These are phyloP conservation scores for Botrytis galanthina DNA, from an alignment of 2,329 filamentous ascomycete species.

Conservation along the genomic window DNA sequence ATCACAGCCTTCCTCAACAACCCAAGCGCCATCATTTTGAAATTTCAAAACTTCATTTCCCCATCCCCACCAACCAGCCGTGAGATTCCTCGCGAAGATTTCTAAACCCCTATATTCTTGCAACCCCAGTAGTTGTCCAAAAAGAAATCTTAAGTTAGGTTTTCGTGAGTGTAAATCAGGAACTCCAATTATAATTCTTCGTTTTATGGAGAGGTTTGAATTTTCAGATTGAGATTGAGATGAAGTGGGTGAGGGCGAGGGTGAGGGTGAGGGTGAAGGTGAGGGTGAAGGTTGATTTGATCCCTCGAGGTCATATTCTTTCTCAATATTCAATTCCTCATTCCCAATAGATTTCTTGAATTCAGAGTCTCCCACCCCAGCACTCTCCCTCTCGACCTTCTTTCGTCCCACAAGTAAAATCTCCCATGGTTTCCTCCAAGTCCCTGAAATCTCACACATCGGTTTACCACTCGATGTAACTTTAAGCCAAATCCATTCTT, in stretches of 20 bases:
- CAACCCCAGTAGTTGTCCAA: conserved; percentile 53
- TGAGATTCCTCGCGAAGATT: conserved; percentile 72
- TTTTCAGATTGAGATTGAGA: neutral
- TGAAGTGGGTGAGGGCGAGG: neutral
- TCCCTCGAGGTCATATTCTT: neutral
- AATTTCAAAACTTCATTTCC: conserved; percentile 72
- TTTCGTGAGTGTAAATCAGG: conserved; percentile 79
- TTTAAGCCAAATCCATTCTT: conserved; percentile 81
- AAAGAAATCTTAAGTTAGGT: conserved; percentile 63
- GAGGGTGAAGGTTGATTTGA: neutral
- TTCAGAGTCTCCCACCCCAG: neutral
- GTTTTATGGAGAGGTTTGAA: neutral
- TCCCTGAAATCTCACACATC: conserved; percentile 48
- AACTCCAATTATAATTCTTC: conserved; percentile 60
- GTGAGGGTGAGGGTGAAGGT: neutral
- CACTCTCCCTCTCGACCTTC: neutral
- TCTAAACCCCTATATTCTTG: conserved; percentile 61
- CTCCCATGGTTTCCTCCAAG: conserved; percentile 76
- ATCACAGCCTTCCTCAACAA: neutral
- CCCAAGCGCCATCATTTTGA: conserved; percentile 55
- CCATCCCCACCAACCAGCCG: conserved; percentile 76
- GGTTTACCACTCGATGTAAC: conserved; percentile 64
- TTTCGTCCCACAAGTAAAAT: conserved; percentile 57
- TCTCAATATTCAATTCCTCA: conserved; percentile 40
- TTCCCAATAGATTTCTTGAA: conserved; percentile 37